Conservation (phyloP, 306 rosid species). For the Echinosophora koreensis region DNA sequence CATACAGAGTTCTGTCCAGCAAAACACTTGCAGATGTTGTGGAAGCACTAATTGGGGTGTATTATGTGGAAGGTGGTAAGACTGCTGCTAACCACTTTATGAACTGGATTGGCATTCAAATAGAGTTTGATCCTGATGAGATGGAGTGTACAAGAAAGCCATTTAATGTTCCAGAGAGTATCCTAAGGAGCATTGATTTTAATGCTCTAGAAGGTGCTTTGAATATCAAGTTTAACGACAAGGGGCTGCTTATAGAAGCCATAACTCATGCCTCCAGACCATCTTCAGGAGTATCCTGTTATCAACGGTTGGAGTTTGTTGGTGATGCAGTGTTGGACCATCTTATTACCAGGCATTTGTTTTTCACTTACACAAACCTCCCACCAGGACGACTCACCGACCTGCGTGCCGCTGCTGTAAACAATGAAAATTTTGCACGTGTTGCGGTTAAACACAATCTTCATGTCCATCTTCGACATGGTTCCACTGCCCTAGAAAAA, state of each 20-base stretch:
- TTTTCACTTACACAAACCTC: constrained; percentile 90
- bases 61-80: constrained; percentile 95
- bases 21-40: constrained; percentile 99
- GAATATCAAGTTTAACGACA: constrained; percentile 71
- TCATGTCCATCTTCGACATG: constrained; percentile 94
- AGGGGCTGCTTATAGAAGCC: constrained; percentile 87
- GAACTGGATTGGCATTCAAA: constrained; percentile 96
- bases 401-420: constrained; percentile 99
- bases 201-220: constrained; percentile 81
- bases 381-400: constrained; percentile 99
- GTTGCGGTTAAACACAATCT: constrained; percentile 92
- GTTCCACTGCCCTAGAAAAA: constrained; percentile 92
- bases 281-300: constrained; percentile 96
- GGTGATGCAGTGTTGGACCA: constrained; percentile 98
- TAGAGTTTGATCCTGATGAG: constrained; percentile 84
- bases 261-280: constrained; percentile 99
- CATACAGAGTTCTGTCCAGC: constrained; percentile 95
- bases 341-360: constrained; percentile 93
- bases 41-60: constrained; percentile 94
- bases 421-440: constrained; percentile 98
- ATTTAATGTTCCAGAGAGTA: constrained; percentile 73
- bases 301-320: constrained; percentile 97
- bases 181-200: constrained; percentile 81
- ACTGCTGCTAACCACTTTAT: constrained; percentile 90
- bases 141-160: constrained; percentile 63